phyloP scores from a whole-genome alignment of 2,329 filamentous ascomycete species.

The Alternaria gaisen region DNA sequence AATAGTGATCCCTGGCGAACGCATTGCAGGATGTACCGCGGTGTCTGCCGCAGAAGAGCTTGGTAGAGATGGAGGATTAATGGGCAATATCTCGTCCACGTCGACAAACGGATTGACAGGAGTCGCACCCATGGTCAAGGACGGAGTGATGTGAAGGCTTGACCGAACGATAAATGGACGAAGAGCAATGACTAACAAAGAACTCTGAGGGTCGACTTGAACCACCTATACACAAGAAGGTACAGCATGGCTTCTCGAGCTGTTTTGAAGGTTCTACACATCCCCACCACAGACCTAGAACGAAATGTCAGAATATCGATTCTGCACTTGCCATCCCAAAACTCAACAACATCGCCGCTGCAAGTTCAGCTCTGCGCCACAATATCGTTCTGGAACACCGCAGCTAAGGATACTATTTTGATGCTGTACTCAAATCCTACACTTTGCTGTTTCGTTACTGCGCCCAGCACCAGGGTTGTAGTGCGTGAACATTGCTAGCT shows the following conservation, averaged over 20 bases:
- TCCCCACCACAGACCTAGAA: neutral
- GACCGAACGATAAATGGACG: neutral
- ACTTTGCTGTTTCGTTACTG: neutral
- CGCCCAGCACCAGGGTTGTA: neutral
- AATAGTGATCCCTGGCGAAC: neutral
- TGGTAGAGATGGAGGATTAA: neutral
- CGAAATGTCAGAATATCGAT: neutral
- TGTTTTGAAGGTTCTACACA: neutral
- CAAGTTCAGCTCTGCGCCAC: constrained; percentile 6
- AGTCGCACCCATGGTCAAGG: neutral
- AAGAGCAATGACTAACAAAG: neutral
- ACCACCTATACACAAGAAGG: neutral
- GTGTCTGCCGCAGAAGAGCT: neutral
- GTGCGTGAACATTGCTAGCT: neutral
- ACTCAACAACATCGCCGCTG: neutral
- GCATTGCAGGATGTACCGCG: neutral
- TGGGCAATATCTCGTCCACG: neutral
- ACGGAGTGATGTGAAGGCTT: neutral
- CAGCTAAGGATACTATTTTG: neutral
- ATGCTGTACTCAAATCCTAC: neutral
- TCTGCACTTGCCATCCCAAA: neutral
- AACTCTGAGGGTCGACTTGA: neutral
- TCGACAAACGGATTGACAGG: neutral
- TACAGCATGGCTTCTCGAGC: neutral
- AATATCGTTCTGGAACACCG: constrained; percentile 1